Base-by-base conservation (phyloP, 2,329 filamentous ascomycete species). In the Colletotrichum theobromicola region DNA sequence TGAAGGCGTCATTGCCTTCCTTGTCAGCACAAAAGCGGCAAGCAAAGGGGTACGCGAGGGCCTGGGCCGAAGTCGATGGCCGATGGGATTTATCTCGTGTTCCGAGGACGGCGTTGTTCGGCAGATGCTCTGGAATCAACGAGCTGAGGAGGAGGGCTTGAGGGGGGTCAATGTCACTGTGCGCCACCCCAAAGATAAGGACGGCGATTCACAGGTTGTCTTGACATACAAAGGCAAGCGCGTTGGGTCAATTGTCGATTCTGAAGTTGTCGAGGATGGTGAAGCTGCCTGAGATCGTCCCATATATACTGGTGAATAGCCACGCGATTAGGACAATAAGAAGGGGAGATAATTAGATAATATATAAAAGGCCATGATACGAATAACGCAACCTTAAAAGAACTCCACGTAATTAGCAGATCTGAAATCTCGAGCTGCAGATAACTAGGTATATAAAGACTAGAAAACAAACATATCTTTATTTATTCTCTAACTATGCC, bases 31-130 rank as follows among this genome's bases (percentile, higher is more conserved):
- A 76, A 87, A 89, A 75, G 87, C 91, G 67, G 94, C 95, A 35
- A 98, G 95, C 0, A 94, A 91, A 79, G 96, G 96, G 2, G 92
- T 97, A 4, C 86, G 94, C 72, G 92, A 95, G 62, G 92, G 94
- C 28, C 80, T 98, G 77, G 88, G 89, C 6, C 86, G 91, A 72
- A 94, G 93, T 80, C 83, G 85, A 46, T 92, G 90, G 85, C 94
- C 95, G 1, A 90, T 98, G 87, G 92, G 92, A 1, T 97, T 92
- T 79, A 83, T 94, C 30, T 90, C 90, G 70, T 91, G 94, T 74
- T 88, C 89, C 1, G 79, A 79, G 18, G 87, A 89, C 3, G 94
- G 94, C 1, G 80, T 80, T 9, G 81, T 95, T 26, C 83, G 88
- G 79, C 93, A 96, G 84, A 90, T 95, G 82, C 77, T 95, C 5